Conservation (phyloP, 2,329 filamentous ascomycete species). For the Fusarium sp. region DNA sequence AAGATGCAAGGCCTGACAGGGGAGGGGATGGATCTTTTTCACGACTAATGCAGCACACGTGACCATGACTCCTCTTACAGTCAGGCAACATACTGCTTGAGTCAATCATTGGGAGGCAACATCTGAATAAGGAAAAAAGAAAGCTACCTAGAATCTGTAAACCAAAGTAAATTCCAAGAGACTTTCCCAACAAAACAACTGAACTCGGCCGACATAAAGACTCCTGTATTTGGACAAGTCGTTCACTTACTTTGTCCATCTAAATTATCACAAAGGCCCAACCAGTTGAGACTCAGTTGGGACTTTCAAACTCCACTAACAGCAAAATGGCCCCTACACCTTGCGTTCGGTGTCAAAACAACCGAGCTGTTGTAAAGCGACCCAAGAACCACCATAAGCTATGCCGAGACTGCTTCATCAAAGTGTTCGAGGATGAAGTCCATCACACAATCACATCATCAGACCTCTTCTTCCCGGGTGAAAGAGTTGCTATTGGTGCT, state of each 20-base stretch:
- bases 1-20: background rate
- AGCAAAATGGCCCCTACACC: conserved; percentile 75
- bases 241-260: background rate
- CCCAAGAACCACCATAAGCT: conserved; percentile 96
- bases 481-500: conserved; percentile 91
- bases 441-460: conserved; percentile 90
- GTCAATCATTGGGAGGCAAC: conserved; percentile 13
- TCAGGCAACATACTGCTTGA: conserved; percentile 22
- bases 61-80: conserved; percentile 20
- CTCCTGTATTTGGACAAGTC: background rate
- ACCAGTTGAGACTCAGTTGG: background rate
- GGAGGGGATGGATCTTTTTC: background rate
- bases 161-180: background rate
- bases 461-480: conserved; percentile 82
- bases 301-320: background rate
- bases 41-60: conserved; percentile 18
- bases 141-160: conserved; percentile 12
- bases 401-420: conserved; percentile 88
- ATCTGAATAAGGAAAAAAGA: background rate
- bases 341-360: conserved; percentile 79
- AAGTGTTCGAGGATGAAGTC: conserved; percentile 89
- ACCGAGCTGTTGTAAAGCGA: conserved; percentile 87
- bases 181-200: background rate
- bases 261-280: background rate
- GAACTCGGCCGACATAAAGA: background rate